Evolutionary conservation across 495 filamentous ascomycete genomes (phyloP).

Genomic region (Emericellopsis terricola): DNA sequence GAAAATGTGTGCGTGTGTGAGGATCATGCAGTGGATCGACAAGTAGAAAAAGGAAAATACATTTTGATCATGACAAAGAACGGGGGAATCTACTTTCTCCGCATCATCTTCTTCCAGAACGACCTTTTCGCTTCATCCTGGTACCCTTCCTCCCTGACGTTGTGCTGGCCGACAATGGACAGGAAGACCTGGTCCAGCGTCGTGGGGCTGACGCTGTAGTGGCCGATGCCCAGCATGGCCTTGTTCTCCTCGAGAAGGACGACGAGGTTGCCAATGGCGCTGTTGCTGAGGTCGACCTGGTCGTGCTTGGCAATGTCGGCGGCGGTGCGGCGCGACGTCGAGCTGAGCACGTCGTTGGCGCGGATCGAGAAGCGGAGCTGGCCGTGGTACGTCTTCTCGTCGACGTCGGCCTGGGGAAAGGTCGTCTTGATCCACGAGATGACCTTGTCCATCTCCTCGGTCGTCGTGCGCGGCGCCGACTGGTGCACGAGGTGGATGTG

Average conservation of each 20-base stretch:
- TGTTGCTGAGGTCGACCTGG: constrained; percentile 10
- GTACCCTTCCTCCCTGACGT: constrained; percentile 63
- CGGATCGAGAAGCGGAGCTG: constrained; percentile 67
- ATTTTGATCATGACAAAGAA: too few relatives aligned
- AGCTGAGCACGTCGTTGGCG: constrained; percentile 9
- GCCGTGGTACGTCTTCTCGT: constrained; percentile 62
- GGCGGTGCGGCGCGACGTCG: background rate
- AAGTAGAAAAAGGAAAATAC: too few relatives aligned
- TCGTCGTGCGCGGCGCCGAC: constrained; percentile 48
- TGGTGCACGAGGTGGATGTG: constrained; percentile 58
- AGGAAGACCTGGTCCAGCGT: constrained; percentile 82
- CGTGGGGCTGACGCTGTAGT: constrained; percentile 64
- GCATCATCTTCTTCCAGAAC: constrained; percentile 9
- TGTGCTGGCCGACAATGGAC: constrained; percentile 56
- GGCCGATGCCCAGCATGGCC: constrained; percentile 47
- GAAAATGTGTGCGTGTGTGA: too few relatives aligned
- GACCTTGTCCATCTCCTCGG: constrained; percentile 44
- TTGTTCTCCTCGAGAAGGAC: constrained; percentile 50
- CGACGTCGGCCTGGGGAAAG: constrained; percentile 42
- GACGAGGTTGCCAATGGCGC: constrained; percentile 45
- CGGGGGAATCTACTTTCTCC: too few relatives aligned
- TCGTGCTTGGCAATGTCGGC: background rate
- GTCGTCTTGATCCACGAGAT: constrained; percentile 38
- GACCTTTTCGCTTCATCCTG: constrained; percentile 17
- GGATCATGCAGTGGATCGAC: too few relatives aligned